These are phyloP conservation scores for Tuber umbilicatum DNA, from an alignment of 495 filamentous ascomycete species.

Conservation along the genomic window DNA sequence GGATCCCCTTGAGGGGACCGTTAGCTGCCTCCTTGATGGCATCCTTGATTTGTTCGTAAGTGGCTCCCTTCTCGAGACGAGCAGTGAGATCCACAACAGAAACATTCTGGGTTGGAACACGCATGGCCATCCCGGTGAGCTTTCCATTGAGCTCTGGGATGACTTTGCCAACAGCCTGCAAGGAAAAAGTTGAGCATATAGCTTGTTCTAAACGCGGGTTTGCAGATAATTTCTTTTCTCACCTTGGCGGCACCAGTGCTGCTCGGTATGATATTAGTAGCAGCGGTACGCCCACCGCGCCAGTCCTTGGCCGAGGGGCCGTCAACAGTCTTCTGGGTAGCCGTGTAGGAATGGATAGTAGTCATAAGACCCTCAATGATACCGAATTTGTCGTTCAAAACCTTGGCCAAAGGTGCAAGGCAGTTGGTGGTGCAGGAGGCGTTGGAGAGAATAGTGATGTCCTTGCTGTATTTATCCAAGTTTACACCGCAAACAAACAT, in stretches of 20 bases:
- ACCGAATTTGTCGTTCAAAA: conserved; percentile 93
- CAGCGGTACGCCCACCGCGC: conserved; percentile 96
- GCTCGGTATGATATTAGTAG: conserved; percentile 99
- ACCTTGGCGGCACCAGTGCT: conserved; percentile 96
- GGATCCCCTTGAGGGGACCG: conserved; percentile 79
- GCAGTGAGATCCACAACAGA: conserved; percentile 96
- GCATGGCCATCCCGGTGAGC: conserved; percentile 99
- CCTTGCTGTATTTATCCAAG: conserved; percentile 80
- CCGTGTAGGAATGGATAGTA: conserved; percentile 99
- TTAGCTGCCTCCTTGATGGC: conserved; percentile 82
- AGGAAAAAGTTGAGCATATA: conserved; percentile 9
- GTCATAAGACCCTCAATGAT: conserved; percentile 99
- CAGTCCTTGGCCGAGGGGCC: conserved; percentile 98
- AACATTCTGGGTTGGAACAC: conserved; percentile 97
- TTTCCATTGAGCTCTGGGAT: conserved; percentile 96
- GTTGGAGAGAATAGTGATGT: conserved; percentile 92
- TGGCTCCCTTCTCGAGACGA: conserved; percentile 82
- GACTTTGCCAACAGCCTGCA: conserved; percentile 88
- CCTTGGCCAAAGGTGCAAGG: conserved; percentile 97
- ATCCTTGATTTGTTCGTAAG: conserved; percentile 91
- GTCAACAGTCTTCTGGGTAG: conserved; percentile 99
- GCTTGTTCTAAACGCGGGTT: background rate
- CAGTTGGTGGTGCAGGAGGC: conserved; percentile 99
- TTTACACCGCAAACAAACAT: conserved; percentile 99
- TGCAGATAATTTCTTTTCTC: conserved; percentile 1